phyloP scores from a whole-genome alignment of 2,329 filamentous ascomycete genomes.

The Penicillium sp. region DNA sequence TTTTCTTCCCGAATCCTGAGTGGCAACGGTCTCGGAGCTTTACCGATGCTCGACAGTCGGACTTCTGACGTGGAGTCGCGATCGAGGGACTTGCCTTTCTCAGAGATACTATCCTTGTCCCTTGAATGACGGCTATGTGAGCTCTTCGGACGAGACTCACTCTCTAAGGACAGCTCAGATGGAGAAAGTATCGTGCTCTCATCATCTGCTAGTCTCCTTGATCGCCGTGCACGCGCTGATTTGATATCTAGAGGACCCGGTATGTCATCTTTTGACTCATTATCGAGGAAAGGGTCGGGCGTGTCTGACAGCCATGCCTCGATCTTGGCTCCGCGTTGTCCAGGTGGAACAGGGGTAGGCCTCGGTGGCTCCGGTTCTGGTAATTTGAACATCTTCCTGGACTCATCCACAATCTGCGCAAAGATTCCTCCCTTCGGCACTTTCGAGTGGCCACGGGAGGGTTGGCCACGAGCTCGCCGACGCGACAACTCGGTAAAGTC shows the following conservation, averaged over 20 bases:
- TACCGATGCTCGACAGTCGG: constrained; percentile 26
- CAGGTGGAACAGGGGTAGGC: constrained; percentile 40
- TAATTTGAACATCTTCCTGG: constrained; percentile 46
- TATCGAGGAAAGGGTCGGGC: constrained; percentile 55
- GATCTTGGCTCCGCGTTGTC: constrained; percentile 51
- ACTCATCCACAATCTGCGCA: constrained; percentile 45
- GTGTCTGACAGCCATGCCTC: constrained; percentile 62
- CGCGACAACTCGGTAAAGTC: constrained; percentile 41
- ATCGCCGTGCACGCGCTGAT: constrained; percentile 34
- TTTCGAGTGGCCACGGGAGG: constrained; percentile 18
- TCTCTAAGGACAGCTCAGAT: constrained; percentile 27
- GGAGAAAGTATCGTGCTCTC: constrained; percentile 16
- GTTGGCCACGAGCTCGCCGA: constrained; percentile 30
- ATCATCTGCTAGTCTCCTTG: constrained; percentile 24
- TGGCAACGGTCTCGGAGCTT: constrained; percentile 12
- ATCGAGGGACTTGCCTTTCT: constrained; percentile 12
- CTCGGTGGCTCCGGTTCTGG: constrained; percentile 37
- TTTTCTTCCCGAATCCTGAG: constrained; percentile 14
- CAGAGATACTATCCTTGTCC: constrained; percentile 17
- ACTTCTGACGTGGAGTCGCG: not conserved
- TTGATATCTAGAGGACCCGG: constrained; percentile 44
- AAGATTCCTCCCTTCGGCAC: constrained; percentile 44
- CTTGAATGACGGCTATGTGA: constrained; percentile 21
- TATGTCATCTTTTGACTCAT: constrained; percentile 35
- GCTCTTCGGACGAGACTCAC: constrained; percentile 26